Base-by-base conservation (phyloP, 2,329 filamentous ascomycete species). In the Dactylellina parvicollis region DNA sequence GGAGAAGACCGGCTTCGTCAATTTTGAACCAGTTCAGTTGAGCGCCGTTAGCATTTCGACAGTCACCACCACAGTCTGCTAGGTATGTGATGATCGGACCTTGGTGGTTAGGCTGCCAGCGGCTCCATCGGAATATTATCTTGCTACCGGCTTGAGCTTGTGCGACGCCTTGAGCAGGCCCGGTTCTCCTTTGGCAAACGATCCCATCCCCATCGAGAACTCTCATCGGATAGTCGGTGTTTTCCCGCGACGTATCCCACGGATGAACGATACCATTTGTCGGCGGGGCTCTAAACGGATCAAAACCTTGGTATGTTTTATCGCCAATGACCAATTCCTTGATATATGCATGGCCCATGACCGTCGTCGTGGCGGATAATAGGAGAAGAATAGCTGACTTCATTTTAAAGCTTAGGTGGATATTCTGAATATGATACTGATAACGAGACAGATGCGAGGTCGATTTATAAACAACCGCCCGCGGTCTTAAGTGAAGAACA, bases 21-120 rank as follows among this genome's bases (percentile, higher is more conserved):
- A 84, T 82, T 77, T 83, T 83, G 72, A 83, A 83, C 78, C 82
- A 84, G 56, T 81, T 78, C 9, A 84, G 80, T 1, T 76, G 57
- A 0, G 78, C 79, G 79, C 83, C 83, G 75, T 83, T 80, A 20
- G 81, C 80, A 4, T 64, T 78, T 64, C 80, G 79, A 67, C 82
- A 84, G 0, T 79, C 77, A 3, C 82, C 82, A 75, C 50, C 64
- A 75, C 81, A 83, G 30, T 82, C 79, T 2, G 81, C 81, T 0
- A 85, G 79, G 74, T 83, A 85, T 77, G 80, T 84, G 80, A 85
- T 67, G 76, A 84, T 79, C 4, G 83, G 83, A 0, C 83, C 83
- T 20, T 81, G 80, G 78, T 86, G 85, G 26, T 82, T 82, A 2
- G 81, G 79, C 3, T 84, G 83, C 84, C 84, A 85, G 0, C 79